These are phyloP conservation scores for Trypanosoma scelopori DNA, from an alignment of 208 protist species.

Conservation along the genomic window DNA sequence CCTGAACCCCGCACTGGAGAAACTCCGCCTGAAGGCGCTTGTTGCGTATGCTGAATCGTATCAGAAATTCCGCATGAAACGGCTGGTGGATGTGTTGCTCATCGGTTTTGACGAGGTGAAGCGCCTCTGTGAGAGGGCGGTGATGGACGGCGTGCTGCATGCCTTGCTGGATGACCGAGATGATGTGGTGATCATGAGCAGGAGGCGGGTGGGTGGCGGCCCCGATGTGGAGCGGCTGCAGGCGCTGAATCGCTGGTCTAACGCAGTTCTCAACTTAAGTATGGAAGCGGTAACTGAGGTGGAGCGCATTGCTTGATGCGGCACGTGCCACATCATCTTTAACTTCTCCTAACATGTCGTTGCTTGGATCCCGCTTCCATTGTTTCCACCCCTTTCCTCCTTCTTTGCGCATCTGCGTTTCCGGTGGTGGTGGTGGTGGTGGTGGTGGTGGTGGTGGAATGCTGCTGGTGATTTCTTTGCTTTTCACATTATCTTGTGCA, in stretches of 20 bases:
- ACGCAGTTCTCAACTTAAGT: slow-evolving; percentile 15
- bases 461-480: too few relatives aligned
- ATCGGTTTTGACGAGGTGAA: slow-evolving; percentile 71
- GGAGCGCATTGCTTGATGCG: slow-evolving; percentile 7
- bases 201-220: not conserved
- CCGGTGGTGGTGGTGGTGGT: too few relatives aligned
- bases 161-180: slow-evolving; percentile 40
- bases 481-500: too few relatives aligned
- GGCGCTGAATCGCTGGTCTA: slow-evolving; percentile 32
- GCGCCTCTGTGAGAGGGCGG: slow-evolving; percentile 86
- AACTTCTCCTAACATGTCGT: too few relatives aligned
- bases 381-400: too few relatives aligned
- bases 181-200: slow-evolving; percentile 36
- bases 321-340: not conserved
- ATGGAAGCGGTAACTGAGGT: slow-evolving; percentile 8
- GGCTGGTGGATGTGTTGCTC: slow-evolving; percentile 80
- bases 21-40: slow-evolving; percentile 91
- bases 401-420: too few relatives aligned
- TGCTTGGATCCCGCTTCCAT: too few relatives aligned
- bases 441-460: too few relatives aligned
- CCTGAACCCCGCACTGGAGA: slow-evolving; percentile 89
- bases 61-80: slow-evolving; percentile 49
- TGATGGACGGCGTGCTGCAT: slow-evolving; percentile 88
- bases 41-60: slow-evolving; percentile 90
- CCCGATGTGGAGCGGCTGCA: slow-evolving; percentile 25